These are phyloP conservation scores for Puccinia sorghi DNA, from an alignment of 1,284 basidiomycete genomes.

Conservation along the genomic window DNA sequence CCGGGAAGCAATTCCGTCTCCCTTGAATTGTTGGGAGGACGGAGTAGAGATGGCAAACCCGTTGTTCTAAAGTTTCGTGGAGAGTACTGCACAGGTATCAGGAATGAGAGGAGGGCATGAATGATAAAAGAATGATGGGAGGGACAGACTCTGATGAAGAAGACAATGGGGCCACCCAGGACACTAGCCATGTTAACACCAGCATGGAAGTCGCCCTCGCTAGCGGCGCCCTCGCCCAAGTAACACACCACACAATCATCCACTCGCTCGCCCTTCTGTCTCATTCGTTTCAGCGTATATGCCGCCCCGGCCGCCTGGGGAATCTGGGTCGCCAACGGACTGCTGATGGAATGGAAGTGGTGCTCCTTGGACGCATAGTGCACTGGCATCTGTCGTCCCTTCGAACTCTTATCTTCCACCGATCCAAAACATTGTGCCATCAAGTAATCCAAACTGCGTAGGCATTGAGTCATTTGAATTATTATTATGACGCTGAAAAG, in stretches of 20 bases:
- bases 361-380: slow-evolving; percentile 81
- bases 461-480: not conserved
- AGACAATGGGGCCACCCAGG: slow-evolving; percentile 58
- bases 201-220: slow-evolving; percentile 65
- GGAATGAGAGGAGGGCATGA: slow-evolving; percentile 59
- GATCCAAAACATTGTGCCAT: slow-evolving; percentile 91
- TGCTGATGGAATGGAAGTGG: slow-evolving; percentile 92
- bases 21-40: slow-evolving; percentile 80
- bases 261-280: slow-evolving; percentile 63
- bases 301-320: slow-evolving; percentile 92
- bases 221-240: slow-evolving; percentile 73
- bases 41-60: slow-evolving; percentile 96
- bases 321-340: slow-evolving; percentile 90
- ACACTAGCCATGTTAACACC: slow-evolving; percentile 63
- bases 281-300: slow-evolving; percentile 79
- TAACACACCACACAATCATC: slow-evolving; percentile 75
- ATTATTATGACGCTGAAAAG: no score
- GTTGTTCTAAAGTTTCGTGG: slow-evolving; percentile 67
- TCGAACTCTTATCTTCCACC: slow-evolving; percentile 74
- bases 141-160: slow-evolving; percentile 52
- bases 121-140: slow-evolving; percentile 43
- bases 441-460: slow-evolving; percentile 58
- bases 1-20: slow-evolving; percentile 87
- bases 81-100: no score
- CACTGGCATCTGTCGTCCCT: slow-evolving; percentile 75